These are phyloP conservation scores for Yarrowia yakushimensis DNA, from an alignment of 805 yeast species.

Conservation along the genomic window DNA sequence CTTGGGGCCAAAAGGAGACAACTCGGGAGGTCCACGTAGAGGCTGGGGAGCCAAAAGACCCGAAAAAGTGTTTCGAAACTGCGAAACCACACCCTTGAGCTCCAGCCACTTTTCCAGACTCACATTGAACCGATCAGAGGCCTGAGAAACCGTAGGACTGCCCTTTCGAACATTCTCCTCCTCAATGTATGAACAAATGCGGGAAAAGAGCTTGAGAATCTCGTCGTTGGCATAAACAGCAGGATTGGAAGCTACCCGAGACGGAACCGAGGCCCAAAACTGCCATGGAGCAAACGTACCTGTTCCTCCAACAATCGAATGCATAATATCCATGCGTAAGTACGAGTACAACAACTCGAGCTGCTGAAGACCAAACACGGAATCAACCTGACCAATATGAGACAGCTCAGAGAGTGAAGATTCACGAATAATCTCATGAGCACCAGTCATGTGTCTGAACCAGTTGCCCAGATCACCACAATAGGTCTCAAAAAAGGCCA, in stretches of 20 bases:
- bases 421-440: constrained; percentile 11
- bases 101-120: neutral
- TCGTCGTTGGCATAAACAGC: constrained; percentile 18
- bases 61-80: neutral
- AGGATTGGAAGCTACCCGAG: neutral
- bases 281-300: constrained; percentile 21
- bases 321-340: constrained; percentile 25
- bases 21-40: neutral
- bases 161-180: constrained; percentile 5
- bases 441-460: constrained; percentile 25
- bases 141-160: neutral
- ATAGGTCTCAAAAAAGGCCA: constrained; percentile 25
- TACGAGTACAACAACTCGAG: constrained; percentile 18
- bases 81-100: neutral
- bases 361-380: neutral
- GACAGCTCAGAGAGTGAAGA: neutral
- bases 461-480: constrained; percentile 25
- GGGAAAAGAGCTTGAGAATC: neutral
- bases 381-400: neutral
- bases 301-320: constrained; percentile 12
- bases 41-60: neutral
- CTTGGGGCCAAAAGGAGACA: constrained; percentile 3
- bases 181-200: neutral
- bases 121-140: neutral
- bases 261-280: constrained; percentile 9